Base-by-base conservation (phyloP, 2,329 filamentous ascomycete species). In the Fusarium abutilonis region DNA sequence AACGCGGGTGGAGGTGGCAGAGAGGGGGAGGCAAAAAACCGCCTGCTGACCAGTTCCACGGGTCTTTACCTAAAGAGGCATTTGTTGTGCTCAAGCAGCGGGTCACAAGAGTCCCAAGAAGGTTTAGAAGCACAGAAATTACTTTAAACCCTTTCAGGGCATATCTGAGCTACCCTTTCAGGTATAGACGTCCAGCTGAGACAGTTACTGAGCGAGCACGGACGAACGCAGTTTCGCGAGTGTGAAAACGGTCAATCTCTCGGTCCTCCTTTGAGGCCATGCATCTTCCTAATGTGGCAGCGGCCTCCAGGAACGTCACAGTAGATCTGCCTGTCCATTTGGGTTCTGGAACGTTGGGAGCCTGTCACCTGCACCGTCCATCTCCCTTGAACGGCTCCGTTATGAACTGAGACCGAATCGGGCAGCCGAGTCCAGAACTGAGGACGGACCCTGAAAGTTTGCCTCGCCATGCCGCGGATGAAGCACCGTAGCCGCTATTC, bases 21-120 rank as follows among this genome's bases (percentile, higher is more conserved):
- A 69, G 66, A 69, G 67, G 67, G 66, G 67, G 67, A 64, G 67
- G 67, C 67, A 64, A 70, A 70, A 64, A 51, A 59, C 55, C 63
- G 62, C 67, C 67, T 70, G 68, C 60, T 70, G 68, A 70, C 68
- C 67, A 64, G 56, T 63, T 42, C 58, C 49, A 64, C 56, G 53
- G 45, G 52, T 55, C 68, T 64, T 70, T 54, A 47, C 67, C 58
- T 56, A 59, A 70, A 66, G 42, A 53, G 68, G 68, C 51, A 64
- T 53, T 66, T 67, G 54, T 69, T 62, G 56, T 70, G 67, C 64
- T 57, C 62, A 21, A 38, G 47, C 44, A 45, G 63, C 44, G 56
- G 65, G 42, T 48, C 46, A 49, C 58, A 23, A 23, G 21, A 23
- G 21, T 4, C 50, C 51, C 13, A 59, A 60, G 14, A 15, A 26